These are phyloP conservation scores for Cystobasidium slooffiae DNA, from an alignment of 1,284 basidiomycete genomes.

Conservation along the genomic window DNA sequence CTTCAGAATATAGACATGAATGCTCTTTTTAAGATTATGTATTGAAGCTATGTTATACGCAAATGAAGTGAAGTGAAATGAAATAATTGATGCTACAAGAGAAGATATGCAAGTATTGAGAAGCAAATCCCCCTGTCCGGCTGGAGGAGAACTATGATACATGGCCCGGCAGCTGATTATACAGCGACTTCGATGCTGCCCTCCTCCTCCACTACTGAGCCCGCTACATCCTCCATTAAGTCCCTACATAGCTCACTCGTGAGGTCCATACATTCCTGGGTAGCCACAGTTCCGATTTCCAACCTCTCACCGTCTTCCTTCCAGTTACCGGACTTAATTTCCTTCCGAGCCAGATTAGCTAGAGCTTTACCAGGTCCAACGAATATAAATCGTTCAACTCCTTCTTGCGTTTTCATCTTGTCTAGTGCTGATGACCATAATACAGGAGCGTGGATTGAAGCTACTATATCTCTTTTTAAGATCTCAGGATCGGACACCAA, in stretches of 20 bases:
- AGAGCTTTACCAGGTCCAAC: constrained; percentile 55
- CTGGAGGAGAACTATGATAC: no score
- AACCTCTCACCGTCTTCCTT: constrained; percentile 16
- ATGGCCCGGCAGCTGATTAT: no score
- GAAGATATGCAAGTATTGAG: no score
- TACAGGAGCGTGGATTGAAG: constrained; percentile 53
- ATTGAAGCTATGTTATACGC: no score
- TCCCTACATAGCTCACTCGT: constrained; percentile 29
- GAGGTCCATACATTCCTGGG: constrained; percentile 40
- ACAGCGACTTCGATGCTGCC: no score
- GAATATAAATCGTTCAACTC: constrained; percentile 49
- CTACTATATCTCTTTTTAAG: constrained; percentile 50
- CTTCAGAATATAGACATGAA: no score
- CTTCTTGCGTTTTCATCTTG: constrained; percentile 42
- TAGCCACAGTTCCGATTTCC: constrained; percentile 41
- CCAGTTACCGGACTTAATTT: constrained; percentile 44
- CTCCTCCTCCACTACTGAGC: not conserved
- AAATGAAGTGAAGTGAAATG: no score
- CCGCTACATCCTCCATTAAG: constrained; percentile 12
- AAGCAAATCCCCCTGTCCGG: no score
- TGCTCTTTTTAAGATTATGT: no score
- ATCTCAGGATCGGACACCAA: constrained; percentile 48
- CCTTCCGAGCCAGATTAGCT: constrained; percentile 53
- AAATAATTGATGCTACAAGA: no score
- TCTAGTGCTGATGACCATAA: constrained; percentile 52